Percentiles rank a stretch among this genome's conserved stretches.
Evolutionary conservation across 495 filamentous ascomycete genomes (phyloP).

Genomic region (Articulospora tetracladia): DNA sequence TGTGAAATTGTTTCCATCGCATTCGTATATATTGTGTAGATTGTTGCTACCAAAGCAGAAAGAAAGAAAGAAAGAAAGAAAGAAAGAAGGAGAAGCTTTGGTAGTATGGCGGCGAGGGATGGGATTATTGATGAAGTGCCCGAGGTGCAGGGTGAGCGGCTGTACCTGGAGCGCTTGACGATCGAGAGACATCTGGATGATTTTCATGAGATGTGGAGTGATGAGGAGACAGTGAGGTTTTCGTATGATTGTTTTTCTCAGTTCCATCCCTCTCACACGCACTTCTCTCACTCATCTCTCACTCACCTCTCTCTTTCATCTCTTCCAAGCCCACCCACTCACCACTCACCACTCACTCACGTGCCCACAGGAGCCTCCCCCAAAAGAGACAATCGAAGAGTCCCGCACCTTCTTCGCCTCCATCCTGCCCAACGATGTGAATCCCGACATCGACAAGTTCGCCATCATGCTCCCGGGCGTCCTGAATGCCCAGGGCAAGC

Average conservation of each 20-base stretch:
- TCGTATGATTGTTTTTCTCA: slow-evolving; percentile 4
- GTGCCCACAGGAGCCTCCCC: slow-evolving; percentile 8
- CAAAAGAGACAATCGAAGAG: slow-evolving; percentile 9
- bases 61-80: no score
- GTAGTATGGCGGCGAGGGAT: no score
- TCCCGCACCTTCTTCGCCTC: no score
- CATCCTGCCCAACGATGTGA: not conserved
- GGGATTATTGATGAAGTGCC: no score
- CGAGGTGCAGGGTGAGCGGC: not conserved
- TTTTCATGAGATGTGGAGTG: slow-evolving; percentile 19
- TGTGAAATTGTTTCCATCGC: no score
- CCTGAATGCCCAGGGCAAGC: not conserved
- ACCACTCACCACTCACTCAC: slow-evolving; percentile 1
- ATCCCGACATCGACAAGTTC: slow-evolving; percentile 17
- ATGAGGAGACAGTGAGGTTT: slow-evolving; percentile 5
- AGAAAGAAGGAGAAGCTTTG: no score
- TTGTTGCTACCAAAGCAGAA: no score
- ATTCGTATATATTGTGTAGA: no score
- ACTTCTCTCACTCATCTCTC: not conserved
- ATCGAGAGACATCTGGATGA: slow-evolving; percentile 17
- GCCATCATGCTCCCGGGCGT: slow-evolving; percentile 11
- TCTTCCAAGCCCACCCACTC: not conserved
- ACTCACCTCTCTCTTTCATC: not conserved
- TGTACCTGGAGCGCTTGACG: slow-evolving; percentile 17
- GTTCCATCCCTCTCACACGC: not conserved